Evolutionary conservation across 1,139 yeast genomes (phyloP).

Genomic region (Magnusiomyces magnusii): DNA sequence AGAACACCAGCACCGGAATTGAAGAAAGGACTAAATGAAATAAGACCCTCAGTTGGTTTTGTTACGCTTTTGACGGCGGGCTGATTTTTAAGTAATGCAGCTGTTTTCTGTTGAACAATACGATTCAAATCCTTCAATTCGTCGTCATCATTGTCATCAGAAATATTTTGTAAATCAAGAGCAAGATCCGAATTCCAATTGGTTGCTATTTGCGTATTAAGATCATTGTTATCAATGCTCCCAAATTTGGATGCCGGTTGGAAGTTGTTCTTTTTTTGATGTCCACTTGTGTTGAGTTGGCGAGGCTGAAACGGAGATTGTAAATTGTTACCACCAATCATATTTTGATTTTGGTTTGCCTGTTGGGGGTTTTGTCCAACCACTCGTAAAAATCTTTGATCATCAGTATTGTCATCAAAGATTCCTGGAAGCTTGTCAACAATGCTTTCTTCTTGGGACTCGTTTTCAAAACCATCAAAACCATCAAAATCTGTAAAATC

Average conservation of each 20-base stretch:
- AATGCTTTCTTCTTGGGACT: not conserved
- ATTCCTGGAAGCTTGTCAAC: not conserved
- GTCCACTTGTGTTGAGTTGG: not conserved
- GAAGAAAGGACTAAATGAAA: constrained; percentile 8
- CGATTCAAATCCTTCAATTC: not conserved
- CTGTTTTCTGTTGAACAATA: not conserved
- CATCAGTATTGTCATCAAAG: not conserved
- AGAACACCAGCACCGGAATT: not conserved
- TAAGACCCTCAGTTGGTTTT: not conserved
- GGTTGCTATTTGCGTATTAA: no score
- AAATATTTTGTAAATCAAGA: not conserved
- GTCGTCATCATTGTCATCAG: not conserved
- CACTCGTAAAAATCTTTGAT: not conserved
- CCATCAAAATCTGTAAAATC: not conserved
- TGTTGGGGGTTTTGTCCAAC: not conserved
- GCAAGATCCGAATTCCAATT: not conserved
- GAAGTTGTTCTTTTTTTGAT: not conserved
- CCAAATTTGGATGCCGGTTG: not conserved
- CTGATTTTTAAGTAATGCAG: not conserved
- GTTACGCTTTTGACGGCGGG: not conserved
- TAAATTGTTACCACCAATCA: not conserved
- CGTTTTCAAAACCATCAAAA: not conserved
- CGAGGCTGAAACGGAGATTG: not conserved
- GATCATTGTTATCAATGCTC: not conserved
- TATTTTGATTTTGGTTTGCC: not conserved